Percentiles rank a stretch among this genome's conserved stretches.
These are phyloP conservation scores for Eucalyptus guilfoylei DNA, from an alignment of 345 rosid genomes.

Conservation along the genomic window DNA sequence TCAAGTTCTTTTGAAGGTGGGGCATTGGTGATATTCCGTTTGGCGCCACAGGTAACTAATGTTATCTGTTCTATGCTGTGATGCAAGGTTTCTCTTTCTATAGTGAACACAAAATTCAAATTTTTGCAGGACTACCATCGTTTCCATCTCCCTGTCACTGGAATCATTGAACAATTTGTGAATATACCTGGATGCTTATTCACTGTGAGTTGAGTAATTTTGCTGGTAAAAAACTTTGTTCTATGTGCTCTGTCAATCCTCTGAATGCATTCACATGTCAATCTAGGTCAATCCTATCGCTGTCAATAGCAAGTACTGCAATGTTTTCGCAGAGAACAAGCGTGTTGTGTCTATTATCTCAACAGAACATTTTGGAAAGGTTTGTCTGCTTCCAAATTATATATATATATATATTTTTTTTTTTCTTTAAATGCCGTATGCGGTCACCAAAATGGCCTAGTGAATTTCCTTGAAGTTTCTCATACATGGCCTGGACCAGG, in stretches of 20 bases:
- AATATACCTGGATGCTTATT: slow-evolving; percentile 69
- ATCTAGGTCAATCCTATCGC: slow-evolving; percentile 91
- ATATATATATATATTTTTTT: background rate
- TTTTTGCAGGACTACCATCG: slow-evolving; percentile 74
- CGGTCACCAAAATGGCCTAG: background rate
- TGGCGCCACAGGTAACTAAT: slow-evolving; percentile 80
- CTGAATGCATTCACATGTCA: background rate
- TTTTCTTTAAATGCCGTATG: background rate
- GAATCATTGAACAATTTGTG: slow-evolving; percentile 48
- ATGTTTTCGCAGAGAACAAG: slow-evolving; percentile 89
- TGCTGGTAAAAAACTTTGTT: background rate
- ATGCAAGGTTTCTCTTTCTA: background rate
- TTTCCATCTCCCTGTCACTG: slow-evolving; percentile 82
- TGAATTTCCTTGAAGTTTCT: background rate
- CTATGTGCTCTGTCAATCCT: background rate
- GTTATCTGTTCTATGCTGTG: background rate
- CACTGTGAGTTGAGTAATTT: slow-evolving; percentile 34
- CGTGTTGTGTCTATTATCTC: slow-evolving; percentile 62
- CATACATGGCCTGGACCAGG: background rate
- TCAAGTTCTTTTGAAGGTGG: slow-evolving; percentile 54
- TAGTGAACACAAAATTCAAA: background rate
- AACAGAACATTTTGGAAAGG: slow-evolving; percentile 80
- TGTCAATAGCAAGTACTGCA: slow-evolving; percentile 88
- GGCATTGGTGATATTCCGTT: slow-evolving; percentile 67
- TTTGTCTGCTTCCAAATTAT: background rate